Evolutionary conservation across 805 yeast genomes (phyloP).

Genomic region (Metschnikowia koreensis): DNA sequence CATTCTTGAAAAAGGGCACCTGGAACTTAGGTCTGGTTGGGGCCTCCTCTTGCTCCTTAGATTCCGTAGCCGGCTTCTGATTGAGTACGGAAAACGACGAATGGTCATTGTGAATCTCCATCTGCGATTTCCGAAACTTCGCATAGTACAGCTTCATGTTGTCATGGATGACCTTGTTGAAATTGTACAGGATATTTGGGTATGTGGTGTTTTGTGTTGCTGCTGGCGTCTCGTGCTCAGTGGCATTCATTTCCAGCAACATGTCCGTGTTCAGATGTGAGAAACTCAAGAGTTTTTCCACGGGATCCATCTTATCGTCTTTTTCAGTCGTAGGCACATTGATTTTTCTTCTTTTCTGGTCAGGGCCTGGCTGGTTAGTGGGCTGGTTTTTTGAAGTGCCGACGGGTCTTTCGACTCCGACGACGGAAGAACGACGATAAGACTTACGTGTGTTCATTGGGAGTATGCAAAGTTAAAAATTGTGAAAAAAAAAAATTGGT

Average conservation of each 20-base stretch:
- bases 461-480: background rate
- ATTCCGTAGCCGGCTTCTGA: slow-evolving; percentile 4
- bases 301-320: slow-evolving; percentile 42
- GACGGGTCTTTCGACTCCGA: slow-evolving; percentile 22
- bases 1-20: slow-evolving; percentile 38
- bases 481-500: background rate
- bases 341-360: slow-evolving; percentile 5
- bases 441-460: slow-evolving; percentile 32
- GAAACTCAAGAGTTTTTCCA: slow-evolving; percentile 39
- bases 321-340: background rate
- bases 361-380: slow-evolving; percentile 12
- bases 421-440: slow-evolving; percentile 27
- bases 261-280: slow-evolving; percentile 32
- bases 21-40: slow-evolving; percentile 9
- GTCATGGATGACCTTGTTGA: slow-evolving; percentile 39
- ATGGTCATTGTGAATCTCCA: slow-evolving; percentile 33
- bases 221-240: slow-evolving; percentile 4
- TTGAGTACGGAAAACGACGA: slow-evolving; percentile 32
- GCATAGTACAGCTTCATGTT: slow-evolving; percentile 35
- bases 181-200: slow-evolving; percentile 26
- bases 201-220: slow-evolving; percentile 1
- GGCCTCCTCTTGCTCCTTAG: background rate
- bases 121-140: slow-evolving; percentile 26
- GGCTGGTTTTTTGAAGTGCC: slow-evolving; percentile 1
- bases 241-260: slow-evolving; percentile 26